Percentiles rank a stretch among this genome's conserved stretches.
phyloP scores from a whole-genome alignment of 1,284 basidiomycete genomes.

The Naganishia liquefaciens region DNA sequence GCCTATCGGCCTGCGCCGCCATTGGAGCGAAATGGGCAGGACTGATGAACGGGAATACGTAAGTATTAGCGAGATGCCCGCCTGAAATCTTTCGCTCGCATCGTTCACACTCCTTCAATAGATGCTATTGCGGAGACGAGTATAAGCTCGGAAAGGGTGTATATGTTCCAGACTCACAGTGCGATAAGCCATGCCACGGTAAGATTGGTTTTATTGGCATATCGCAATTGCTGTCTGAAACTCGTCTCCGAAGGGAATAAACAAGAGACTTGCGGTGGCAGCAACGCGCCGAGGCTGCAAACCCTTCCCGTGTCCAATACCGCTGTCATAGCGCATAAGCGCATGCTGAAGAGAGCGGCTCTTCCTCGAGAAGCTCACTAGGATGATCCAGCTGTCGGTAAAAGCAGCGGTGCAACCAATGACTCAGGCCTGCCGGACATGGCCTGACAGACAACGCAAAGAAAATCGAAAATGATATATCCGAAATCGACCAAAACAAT shows the following conservation, averaged over 20 bases:
- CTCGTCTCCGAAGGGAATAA: not conserved
- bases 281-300: not conserved
- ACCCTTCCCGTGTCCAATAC: conserved; percentile 3
- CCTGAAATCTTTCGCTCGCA: too few species aligned
- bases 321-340: conserved; percentile 13
- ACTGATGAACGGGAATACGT: conserved; percentile 16
- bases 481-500: too few species aligned
- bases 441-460: too few species aligned
- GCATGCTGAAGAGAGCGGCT: conserved; percentile 6
- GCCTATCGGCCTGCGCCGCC: conserved; percentile 35
- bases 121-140: conserved; percentile 21
- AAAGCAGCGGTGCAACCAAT: too few species aligned
- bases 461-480: too few species aligned
- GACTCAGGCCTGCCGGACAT: too few species aligned
- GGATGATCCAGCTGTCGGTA: too few species aligned
- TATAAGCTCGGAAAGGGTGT: not conserved
- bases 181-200: conserved; percentile 11
- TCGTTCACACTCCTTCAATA: not conserved
- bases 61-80: not conserved
- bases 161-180: conserved; percentile 12
- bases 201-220: not conserved
- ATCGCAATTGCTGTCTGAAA: not conserved
- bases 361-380: not conserved
- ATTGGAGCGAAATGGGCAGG: conserved; percentile 34
- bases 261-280: conserved; percentile 2